Base-by-base conservation (phyloP, 305 asterid genomes). In the Salvia sclarea region DNA sequence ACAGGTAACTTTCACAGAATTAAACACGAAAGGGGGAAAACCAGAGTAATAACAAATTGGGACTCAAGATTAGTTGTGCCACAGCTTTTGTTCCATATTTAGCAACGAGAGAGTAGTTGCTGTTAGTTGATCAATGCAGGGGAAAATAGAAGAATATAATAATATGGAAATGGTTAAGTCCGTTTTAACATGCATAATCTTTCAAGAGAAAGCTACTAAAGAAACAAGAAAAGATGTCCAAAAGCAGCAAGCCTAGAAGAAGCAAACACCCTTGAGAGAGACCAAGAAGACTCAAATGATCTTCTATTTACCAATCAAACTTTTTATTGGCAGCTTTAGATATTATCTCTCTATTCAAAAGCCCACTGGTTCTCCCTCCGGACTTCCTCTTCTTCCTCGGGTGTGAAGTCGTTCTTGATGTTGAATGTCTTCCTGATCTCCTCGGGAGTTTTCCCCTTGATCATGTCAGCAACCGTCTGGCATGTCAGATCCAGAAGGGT, bases 351-450 rank as follows among this genome's bases (percentile, higher is more conserved):
- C 79, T 82, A 82, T 70, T 79, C 84, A 54, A 79, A 79, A 43
- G 86, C 86, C 86, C 84, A 82, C 64, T 74, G 82, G 58, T 82
- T 71, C 82, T 82, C 84, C 66, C 78, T 58, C 33, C 82, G 80
- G 48, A 82, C 69, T 55, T 79, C 79, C 62, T 75, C 86, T 53
- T 82, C 86, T 70, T 82, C 86, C 61, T 76, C 86, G 2, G 82
- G 78, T 3, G 82, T 76, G 82, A 79, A 79, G 64, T 82, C 86
- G 37, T 82, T 82, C 76, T 62, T 49, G 75, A 82, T 82, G 44
- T 79, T 82, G 77, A 82, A 82, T 1, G 76, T 71, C 73, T 76
- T 76, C 50, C 86, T 72, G 24, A 82, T 74, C 75, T 76, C 86
- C 64, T 76, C 84, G 0, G 82, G 82, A 4, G 79, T 79, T 66